Evolutionary conservation across 1,284 basidiomycete species (phyloP).

Genomic region (Apiotrichum veenhuisii): DNA sequence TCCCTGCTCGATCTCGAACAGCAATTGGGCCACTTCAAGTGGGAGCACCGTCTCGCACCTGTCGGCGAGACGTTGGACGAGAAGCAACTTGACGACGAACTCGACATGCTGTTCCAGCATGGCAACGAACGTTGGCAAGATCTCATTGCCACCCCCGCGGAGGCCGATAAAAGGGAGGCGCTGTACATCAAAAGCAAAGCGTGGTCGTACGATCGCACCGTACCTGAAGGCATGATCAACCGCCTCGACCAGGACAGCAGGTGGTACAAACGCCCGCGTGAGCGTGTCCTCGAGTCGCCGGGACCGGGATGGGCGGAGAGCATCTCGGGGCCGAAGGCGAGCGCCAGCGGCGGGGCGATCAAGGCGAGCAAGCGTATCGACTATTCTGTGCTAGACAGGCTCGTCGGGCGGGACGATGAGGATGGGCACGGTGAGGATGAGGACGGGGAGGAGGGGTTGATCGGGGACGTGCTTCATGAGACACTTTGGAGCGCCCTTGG

Average conservation of each 20-base stretch:
- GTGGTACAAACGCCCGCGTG: neutral
- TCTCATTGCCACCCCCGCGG: neutral
- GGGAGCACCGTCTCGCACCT: constrained; percentile 4
- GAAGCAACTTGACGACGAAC: constrained; percentile 17
- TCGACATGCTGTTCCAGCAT: constrained; percentile 15
- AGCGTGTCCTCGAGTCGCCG: too few species aligned
- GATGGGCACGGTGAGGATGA: neutral
- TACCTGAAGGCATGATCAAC: constrained; percentile 3
- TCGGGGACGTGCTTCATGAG: neutral
- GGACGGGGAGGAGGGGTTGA: neutral
- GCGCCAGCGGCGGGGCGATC: neutral
- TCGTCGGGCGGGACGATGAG: neutral
- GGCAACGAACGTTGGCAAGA: constrained; percentile 10
- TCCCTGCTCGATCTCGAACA: constrained; percentile 19
- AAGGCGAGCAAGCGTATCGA: neutral
- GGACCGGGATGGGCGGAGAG: too few species aligned
- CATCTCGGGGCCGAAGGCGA: neutral
- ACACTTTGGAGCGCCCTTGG: neutral
- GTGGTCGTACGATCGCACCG: constrained; percentile 1
- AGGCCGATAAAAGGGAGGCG: constrained; percentile 5
- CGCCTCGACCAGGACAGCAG: neutral
- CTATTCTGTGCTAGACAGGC: neutral
- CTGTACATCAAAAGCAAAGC: neutral
- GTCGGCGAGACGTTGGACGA: neutral
- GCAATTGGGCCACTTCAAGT: constrained; percentile 6